Conservation (phyloP, 441 rosid genomes). For the Pelargonium australe region DNA sequence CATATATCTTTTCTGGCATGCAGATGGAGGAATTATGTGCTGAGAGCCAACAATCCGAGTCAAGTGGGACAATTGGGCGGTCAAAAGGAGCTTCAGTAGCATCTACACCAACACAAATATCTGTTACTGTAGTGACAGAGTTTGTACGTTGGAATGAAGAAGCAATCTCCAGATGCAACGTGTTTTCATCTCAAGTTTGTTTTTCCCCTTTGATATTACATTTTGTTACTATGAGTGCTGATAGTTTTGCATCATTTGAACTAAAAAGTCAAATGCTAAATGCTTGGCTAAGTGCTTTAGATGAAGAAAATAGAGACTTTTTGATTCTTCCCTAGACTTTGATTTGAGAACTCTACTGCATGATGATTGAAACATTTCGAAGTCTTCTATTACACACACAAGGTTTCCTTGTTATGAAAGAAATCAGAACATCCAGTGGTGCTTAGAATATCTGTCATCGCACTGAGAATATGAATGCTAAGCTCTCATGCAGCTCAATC, state of each 20-base stretch:
- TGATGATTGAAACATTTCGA: neutral
- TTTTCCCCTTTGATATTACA: slow-evolving; percentile 13
- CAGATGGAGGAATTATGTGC: slow-evolving; percentile 93
- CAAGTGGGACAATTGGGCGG: slow-evolving; percentile 87
- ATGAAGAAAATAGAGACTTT: neutral
- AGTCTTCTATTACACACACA: neutral
- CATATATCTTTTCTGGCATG: slow-evolving; percentile 23
- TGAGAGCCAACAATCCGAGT: slow-evolving; percentile 68
- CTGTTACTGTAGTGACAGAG: slow-evolving; percentile 95
- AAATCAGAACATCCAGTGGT: neutral
- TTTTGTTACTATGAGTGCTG: slow-evolving; percentile 1
- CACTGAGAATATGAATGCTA: no score
- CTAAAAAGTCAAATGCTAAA: neutral
- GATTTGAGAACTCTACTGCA: neutral
- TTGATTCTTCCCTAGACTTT: neutral
- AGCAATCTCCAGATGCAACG: slow-evolving; percentile 87
- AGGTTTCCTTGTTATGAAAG: neutral
- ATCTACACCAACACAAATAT: slow-evolving; percentile 81
- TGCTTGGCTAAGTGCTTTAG: slow-evolving; percentile 1
- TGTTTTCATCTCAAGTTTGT: slow-evolving; percentile 83
- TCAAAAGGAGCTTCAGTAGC: slow-evolving; percentile 86
- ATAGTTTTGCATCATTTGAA: slow-evolving; percentile 2
- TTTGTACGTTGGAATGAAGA: slow-evolving; percentile 98
- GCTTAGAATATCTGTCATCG: no score
- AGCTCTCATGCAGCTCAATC: no score